Evolutionary conservation across 2,329 filamentous ascomycete species (phyloP).

Genomic region (Aspergillus sp.): DNA sequence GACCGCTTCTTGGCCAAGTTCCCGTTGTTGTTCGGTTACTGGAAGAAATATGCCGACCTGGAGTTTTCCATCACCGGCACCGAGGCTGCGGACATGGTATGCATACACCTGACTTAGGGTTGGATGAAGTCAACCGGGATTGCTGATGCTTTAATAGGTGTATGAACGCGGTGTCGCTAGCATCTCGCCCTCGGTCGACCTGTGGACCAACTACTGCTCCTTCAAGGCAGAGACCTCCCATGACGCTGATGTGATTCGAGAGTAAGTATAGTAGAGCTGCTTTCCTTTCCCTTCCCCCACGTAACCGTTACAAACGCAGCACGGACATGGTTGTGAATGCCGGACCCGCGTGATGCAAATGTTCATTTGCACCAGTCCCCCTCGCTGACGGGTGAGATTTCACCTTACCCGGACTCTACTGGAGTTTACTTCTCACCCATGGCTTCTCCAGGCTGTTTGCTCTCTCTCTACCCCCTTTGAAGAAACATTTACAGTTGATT

Average conservation of each 20-base stretch:
- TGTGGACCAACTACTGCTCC: constrained; percentile 96
- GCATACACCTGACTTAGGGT: constrained; percentile 24
- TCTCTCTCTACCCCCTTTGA: constrained; percentile 34
- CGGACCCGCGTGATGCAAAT: constrained; percentile 37
- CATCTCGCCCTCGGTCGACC: constrained; percentile 88
- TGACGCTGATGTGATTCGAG: constrained; percentile 92
- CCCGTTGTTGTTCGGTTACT: constrained; percentile 94
- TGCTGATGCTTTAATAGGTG: constrained; percentile 57
- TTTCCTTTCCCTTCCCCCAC: constrained; percentile 62
- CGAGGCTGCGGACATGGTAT: constrained; percentile 94
- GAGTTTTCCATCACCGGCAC: constrained; percentile 97
- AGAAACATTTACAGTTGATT: constrained; percentile 25
- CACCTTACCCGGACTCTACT: constrained; percentile 53
- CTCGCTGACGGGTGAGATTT: constrained; percentile 66
- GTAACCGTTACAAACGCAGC: constrained; percentile 48
- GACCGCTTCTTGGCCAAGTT: constrained; percentile 94
- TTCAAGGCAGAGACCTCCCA: constrained; percentile 99
- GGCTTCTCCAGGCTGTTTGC: constrained; percentile 54
- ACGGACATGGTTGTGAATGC: constrained; percentile 40
- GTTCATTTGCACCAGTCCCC: constrained; percentile 43
- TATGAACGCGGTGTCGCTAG: constrained; percentile 95
- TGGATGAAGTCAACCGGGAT: constrained; percentile 3
- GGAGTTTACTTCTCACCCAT: constrained; percentile 55
- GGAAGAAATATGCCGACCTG: constrained; percentile 98
- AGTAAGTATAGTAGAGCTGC: constrained; percentile 81